Evolutionary conservation across 2,329 filamentous ascomycete species (phyloP).

Genomic region (Ascosphaera acerosa): DNA sequence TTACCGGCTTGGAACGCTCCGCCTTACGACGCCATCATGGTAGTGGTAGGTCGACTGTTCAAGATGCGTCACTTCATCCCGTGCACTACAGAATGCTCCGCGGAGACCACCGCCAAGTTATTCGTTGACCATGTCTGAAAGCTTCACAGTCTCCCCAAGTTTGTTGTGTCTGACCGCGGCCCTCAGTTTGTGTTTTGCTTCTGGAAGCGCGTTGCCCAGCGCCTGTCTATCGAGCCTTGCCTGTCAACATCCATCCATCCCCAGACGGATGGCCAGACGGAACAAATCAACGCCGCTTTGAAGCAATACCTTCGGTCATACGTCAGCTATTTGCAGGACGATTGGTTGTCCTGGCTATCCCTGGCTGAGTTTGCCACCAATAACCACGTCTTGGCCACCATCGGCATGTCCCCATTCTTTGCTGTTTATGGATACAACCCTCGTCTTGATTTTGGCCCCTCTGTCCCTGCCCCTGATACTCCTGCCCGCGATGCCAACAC

Average conservation of each 20-base stretch:
- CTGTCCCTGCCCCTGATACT: background rate
- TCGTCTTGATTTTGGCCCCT: background rate
- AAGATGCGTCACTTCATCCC: background rate
- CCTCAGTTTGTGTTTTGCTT: background rate
- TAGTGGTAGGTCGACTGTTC: background rate
- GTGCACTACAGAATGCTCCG: background rate
- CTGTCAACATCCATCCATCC: conserved; percentile 3
- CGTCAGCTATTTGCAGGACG: conserved; percentile 3
- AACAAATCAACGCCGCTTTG: conserved; percentile 4
- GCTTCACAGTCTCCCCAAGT: background rate
- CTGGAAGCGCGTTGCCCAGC: background rate
- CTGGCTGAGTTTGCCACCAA: conserved; percentile 1
- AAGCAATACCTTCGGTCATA: conserved; percentile 4
- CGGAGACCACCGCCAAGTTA: background rate
- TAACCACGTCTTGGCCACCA: background rate
- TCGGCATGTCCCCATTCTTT: background rate
- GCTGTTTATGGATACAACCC: conserved; percentile 1
- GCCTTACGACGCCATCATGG: background rate
- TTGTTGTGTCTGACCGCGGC: background rate
- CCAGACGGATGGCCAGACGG: conserved; percentile 5
- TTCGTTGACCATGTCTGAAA: background rate
- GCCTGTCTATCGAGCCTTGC: background rate
- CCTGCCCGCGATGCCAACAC: background rate
- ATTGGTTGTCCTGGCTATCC: conserved; percentile 2
- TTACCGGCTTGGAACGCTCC: background rate